Conservation (phyloP, 306 rosid species). For the Pterocarpus santalinus region DNA sequence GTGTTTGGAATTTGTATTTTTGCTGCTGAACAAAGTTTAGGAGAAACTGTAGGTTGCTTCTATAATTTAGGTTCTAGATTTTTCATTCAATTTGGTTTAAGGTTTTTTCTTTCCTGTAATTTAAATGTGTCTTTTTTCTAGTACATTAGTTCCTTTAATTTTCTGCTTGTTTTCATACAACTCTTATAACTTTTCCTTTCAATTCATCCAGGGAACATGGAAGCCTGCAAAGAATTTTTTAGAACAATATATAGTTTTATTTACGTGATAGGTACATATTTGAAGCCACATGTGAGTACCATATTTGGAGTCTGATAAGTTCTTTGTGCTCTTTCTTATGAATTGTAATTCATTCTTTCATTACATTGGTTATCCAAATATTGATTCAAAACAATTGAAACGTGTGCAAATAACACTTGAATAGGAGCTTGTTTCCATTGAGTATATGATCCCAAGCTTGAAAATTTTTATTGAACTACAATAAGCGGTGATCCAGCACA, state of each 20-base stretch:
- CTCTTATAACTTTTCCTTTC: constrained; percentile 30
- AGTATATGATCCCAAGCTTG: neutral
- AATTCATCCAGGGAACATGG: constrained; percentile 71
- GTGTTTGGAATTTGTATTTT: constrained; percentile 32
- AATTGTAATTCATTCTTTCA: constrained; percentile 11
- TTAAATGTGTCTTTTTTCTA: neutral
- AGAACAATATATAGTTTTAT: constrained; percentile 69
- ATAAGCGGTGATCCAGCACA: neutral
- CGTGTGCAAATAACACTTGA: constrained; percentile 1
- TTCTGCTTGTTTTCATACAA: constrained; percentile 17
- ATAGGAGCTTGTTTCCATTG: neutral
- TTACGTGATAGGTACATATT: constrained; percentile 82
- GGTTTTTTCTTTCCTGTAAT: neutral
- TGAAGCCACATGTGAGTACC: constrained; percentile 89
- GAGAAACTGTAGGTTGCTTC: constrained; percentile 24
- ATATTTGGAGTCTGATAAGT: constrained; percentile 2
- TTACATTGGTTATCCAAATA: neutral
- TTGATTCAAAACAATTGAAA: constrained; percentile 16
- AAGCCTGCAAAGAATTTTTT: constrained; percentile 76
- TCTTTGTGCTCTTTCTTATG: constrained; percentile 24
- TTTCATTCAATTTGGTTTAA: constrained; percentile 33
- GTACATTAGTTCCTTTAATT: neutral
- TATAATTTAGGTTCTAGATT: constrained; percentile 3
- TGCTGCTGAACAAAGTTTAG: constrained; percentile 15
- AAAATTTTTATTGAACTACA: neutral